phyloP scores from a whole-genome alignment of 306 rosid genomes.

The Trifolium pratense region DNA sequence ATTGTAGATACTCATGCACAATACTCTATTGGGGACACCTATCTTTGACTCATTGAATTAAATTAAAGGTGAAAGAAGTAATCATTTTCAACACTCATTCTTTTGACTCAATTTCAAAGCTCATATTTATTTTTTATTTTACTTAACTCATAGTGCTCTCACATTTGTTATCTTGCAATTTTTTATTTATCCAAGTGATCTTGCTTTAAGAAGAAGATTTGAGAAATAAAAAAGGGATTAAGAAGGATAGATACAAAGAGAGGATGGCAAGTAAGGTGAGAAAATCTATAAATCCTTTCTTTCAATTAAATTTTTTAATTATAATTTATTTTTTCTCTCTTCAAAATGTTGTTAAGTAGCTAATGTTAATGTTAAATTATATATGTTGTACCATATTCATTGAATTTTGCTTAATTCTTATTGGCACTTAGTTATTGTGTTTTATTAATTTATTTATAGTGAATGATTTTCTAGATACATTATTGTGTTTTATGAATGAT shows the following conservation, averaged over 20 bases:
- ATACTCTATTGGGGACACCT: neutral
- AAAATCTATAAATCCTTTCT: neutral
- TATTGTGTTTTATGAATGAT: neutral
- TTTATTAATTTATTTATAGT: neutral
- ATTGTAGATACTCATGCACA: conserved; percentile 5
- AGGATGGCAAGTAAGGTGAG: neutral
- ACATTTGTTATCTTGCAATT: neutral
- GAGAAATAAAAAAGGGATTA: neutral
- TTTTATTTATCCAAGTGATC: neutral
- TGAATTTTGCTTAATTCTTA: neutral
- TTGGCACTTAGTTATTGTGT: neutral
- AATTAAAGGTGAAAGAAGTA: neutral
- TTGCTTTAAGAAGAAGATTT: neutral
- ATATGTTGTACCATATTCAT: no score
- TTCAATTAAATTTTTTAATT: neutral
- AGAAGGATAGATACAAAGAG: neutral
- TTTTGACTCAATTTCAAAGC: conserved; percentile 1
- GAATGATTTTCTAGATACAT: no score
- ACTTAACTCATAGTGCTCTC: neutral
- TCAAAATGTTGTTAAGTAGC: neutral
- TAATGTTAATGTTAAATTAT: neutral
- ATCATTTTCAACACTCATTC: neutral
- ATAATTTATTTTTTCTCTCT: neutral
- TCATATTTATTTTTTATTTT: neutral
- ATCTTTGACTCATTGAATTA: conserved; percentile 5